Conservation (phyloP, 306 rosid species). For the Alnus rubra region DNA sequence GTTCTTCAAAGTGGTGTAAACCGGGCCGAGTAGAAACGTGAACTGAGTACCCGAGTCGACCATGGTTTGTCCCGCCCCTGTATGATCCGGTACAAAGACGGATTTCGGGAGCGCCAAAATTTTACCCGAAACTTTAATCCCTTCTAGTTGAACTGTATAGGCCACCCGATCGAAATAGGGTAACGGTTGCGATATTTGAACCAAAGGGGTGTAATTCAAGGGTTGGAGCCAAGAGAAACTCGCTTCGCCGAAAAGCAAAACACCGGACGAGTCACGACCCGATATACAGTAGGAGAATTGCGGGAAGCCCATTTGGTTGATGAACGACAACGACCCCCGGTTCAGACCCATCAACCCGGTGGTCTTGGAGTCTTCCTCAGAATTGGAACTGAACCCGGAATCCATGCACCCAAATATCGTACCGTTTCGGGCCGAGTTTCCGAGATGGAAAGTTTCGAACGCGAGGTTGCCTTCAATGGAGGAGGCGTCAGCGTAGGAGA, state of each 20-base stretch:
- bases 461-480: conserved; percentile 84
- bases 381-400: conserved; percentile 67
- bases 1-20: conserved; percentile 58
- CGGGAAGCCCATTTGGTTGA: conserved; percentile 60
- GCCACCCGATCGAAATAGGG: conserved; percentile 87
- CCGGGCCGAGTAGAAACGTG: conserved; percentile 78
- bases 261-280: conserved; percentile 58
- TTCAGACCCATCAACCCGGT: conserved; percentile 89
- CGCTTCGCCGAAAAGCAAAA: conserved; percentile 65
- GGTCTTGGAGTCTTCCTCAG: conserved; percentile 70
- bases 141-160: conserved; percentile 67
- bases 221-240: conserved; percentile 55
- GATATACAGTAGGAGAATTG: conserved; percentile 88
- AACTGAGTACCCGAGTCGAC: conserved; percentile 91
- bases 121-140: conserved; percentile 55
- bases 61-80: conserved; percentile 92
- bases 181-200: conserved; percentile 59
- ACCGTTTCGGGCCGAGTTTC: conserved; percentile 45
- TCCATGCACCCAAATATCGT: conserved; percentile 81
- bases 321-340: conserved; percentile 74
- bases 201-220: conserved; percentile 68
- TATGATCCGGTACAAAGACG: conserved; percentile 58
- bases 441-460: conserved; percentile 52
- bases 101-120: conserved; percentile 46
- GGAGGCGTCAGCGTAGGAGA: conserved; percentile 76